phyloP scores from a whole-genome alignment of 2,329 filamentous ascomycete genomes.

The Fusarium neocosmosporiellum region DNA sequence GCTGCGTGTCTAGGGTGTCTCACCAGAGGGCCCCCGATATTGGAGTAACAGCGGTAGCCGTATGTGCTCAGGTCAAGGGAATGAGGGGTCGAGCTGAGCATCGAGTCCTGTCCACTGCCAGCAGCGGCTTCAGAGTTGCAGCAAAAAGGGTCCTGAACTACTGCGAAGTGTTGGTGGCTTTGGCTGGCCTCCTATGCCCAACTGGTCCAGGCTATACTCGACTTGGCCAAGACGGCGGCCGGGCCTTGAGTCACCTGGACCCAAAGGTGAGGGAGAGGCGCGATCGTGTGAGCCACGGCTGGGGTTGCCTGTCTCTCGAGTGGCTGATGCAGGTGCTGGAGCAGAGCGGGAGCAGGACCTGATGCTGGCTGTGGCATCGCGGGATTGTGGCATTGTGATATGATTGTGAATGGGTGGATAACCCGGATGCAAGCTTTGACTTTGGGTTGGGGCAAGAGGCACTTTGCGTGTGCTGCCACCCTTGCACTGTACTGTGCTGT shows the following conservation, averaged over 20 bases:
- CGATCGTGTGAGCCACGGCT: conserved; percentile 31
- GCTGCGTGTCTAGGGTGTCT: conserved; percentile 32
- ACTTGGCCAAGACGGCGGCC: conserved; percentile 29
- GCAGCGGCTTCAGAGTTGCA: conserved; percentile 16
- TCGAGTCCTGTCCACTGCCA: conserved; percentile 10
- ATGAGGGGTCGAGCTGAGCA: conserved; percentile 23
- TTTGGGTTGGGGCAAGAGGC: background rate
- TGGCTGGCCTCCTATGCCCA: conserved; percentile 26
- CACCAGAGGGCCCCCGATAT: conserved; percentile 9
- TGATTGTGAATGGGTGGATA: conserved; percentile 18
- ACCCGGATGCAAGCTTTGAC: conserved; percentile 1
- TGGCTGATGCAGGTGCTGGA: conserved; percentile 16
- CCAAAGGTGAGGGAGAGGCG: conserved; percentile 14
- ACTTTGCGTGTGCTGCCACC: background rate
- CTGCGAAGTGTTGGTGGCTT: conserved; percentile 19
- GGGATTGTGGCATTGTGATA: conserved; percentile 21
- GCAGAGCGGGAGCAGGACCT: background rate
- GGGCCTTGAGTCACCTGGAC: conserved; percentile 34
- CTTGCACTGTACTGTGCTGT: background rate
- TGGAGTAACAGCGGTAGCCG: conserved; percentile 3
- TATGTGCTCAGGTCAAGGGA: conserved; percentile 34
- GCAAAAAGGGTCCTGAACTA: conserved; percentile 17
- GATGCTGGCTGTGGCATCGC: conserved; percentile 16
- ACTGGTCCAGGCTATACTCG: conserved; percentile 14
- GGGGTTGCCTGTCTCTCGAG: conserved; percentile 17